Evolutionary conservation across 1,284 basidiomycete species (phyloP).

Genomic region (Trametes polyzona): DNA sequence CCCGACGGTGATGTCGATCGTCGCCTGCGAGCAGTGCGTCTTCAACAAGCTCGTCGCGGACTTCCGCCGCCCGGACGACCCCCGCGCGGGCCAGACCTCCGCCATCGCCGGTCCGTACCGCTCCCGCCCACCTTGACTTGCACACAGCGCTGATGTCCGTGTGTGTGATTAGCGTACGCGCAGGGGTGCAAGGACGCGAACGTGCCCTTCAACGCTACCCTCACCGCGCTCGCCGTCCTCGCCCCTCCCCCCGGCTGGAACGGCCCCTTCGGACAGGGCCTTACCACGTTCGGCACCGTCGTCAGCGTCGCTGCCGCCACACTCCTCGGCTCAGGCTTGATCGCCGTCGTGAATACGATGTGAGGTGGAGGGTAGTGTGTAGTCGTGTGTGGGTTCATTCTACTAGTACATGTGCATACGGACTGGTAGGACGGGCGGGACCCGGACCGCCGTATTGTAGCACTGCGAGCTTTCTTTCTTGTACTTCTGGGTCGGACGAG

Average conservation of each 20-base stretch:
- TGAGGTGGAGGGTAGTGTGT: conserved; percentile 22
- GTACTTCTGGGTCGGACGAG: too few relatives aligned
- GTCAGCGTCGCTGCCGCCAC: conserved; percentile 50
- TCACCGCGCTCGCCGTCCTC: conserved; percentile 44
- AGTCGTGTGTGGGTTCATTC: too few relatives aligned
- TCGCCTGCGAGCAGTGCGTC: conserved; percentile 66
- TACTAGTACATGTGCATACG: too few relatives aligned
- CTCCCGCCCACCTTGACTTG: neutral
- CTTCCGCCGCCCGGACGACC: conserved; percentile 52
- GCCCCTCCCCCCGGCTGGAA: conserved; percentile 53
- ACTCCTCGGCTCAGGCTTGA: conserved; percentile 48
- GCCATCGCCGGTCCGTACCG: conserved; percentile 51
- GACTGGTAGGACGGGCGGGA: too few relatives aligned
- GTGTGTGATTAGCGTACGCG: conserved; percentile 46
- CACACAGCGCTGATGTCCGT: neutral
- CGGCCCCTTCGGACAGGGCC: conserved; percentile 53
- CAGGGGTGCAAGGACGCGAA: conserved; percentile 46
- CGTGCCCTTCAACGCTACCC: conserved; percentile 39
- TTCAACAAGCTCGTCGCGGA: conserved; percentile 53
- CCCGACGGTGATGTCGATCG: conserved; percentile 45
- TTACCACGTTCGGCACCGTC: conserved; percentile 47
- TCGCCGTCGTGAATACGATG: conserved; percentile 57
- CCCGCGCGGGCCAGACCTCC: conserved; percentile 56
- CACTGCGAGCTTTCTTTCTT: too few relatives aligned
- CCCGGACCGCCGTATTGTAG: too few relatives aligned